These are phyloP conservation scores for Claviceps sp. DNA, from an alignment of 2,329 filamentous ascomycete genomes.

Conservation along the genomic window DNA sequence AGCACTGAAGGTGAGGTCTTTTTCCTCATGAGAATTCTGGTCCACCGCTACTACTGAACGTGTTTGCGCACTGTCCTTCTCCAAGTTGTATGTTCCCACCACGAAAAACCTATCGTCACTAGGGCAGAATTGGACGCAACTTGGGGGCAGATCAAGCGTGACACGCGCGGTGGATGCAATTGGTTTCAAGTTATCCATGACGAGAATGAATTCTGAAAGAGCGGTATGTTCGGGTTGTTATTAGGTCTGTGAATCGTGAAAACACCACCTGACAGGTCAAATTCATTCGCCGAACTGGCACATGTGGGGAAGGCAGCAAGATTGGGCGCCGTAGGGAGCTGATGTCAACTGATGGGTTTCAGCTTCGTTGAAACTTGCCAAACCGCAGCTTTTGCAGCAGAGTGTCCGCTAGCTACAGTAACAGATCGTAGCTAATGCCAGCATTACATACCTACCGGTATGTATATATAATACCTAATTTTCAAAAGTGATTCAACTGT, in stretches of 20 bases:
- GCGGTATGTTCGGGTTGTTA: background rate
- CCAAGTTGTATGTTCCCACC: conserved; percentile 73
- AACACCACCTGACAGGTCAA: no score
- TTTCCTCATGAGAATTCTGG: conserved; percentile 9
- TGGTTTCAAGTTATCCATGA: conserved; percentile 12
- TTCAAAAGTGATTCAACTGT: background rate
- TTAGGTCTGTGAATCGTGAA: background rate
- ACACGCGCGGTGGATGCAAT: conserved; percentile 34
- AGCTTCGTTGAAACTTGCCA: no score
- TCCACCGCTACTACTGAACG: conserved; percentile 9
- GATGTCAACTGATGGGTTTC: background rate
- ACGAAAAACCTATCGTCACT: conserved; percentile 51
- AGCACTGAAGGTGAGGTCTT: conserved; percentile 15
- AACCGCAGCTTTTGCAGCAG: no score
- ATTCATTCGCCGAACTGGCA: background rate
- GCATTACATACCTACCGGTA: no score
- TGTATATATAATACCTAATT: no score
- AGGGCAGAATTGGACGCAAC: conserved; percentile 65
- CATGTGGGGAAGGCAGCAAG: background rate
- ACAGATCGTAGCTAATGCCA: no score
- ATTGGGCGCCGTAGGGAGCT: background rate
- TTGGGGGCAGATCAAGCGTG: conserved; percentile 54
- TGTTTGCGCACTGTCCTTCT: conserved; percentile 28
- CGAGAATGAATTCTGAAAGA: background rate
- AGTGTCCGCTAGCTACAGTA: no score